Percentiles rank a stretch among this genome's conserved stretches.
Evolutionary conservation across 805 yeast genomes (phyloP).

Genomic region (Candida koratica): DNA sequence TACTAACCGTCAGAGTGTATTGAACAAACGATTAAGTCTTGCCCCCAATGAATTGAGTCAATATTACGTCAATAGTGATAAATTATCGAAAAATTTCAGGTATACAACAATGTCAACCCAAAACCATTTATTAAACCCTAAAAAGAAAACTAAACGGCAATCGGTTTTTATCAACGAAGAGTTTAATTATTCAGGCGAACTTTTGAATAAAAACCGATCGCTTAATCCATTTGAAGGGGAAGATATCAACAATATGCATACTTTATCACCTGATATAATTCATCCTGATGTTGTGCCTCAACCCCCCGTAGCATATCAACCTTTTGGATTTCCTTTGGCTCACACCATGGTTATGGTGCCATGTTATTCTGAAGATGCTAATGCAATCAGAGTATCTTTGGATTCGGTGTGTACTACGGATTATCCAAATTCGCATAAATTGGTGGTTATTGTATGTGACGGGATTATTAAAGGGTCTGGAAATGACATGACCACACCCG

Average conservation of each 20-base stretch:
- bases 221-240: slow-evolving; percentile 32
- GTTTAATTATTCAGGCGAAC: slow-evolving; percentile 30
- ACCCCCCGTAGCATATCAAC: slow-evolving; percentile 86
- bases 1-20: slow-evolving; percentile 39
- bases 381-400: slow-evolving; percentile 78
- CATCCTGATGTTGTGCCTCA: slow-evolving; percentile 84
- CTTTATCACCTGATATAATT: slow-evolving; percentile 55
- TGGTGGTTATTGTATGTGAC: slow-evolving; percentile 83
- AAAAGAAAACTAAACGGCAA: slow-evolving; percentile 15
- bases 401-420: slow-evolving; percentile 95
- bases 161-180: slow-evolving; percentile 29
- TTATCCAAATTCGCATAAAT: slow-evolving; percentile 91
- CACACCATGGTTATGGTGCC: slow-evolving; percentile 56
- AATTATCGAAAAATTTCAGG: slow-evolving; percentile 36
- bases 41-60: slow-evolving; percentile 38
- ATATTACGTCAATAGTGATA: slow-evolving; percentile 32
- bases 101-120: slow-evolving; percentile 68
- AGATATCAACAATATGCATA: slow-evolving; percentile 35
- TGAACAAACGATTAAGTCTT: slow-evolving; percentile 34
- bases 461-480: slow-evolving; percentile 95
- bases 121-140: slow-evolving; percentile 34
- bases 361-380: slow-evolving; percentile 90
- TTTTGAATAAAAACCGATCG: slow-evolving; percentile 17
- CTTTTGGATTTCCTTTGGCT: slow-evolving; percentile 74
- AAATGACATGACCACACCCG: slow-evolving; percentile 83